Conservation (phyloP, 2,329 filamentous ascomycete genomes). For the Fusarium redolens region DNA sequence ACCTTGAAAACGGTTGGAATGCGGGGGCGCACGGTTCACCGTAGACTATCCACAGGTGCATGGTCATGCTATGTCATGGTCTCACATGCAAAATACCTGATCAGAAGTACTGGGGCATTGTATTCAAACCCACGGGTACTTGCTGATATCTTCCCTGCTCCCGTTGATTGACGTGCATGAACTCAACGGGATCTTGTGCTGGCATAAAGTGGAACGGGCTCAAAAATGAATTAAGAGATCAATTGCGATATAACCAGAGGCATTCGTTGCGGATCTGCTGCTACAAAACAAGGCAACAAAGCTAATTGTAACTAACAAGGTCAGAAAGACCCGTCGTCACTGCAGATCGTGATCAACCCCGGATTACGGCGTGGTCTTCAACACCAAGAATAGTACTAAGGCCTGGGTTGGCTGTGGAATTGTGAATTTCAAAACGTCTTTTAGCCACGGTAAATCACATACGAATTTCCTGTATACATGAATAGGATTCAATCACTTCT, state of each 20-base stretch:
- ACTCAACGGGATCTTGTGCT: background rate
- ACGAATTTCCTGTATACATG: background rate
- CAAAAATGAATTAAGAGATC: background rate
- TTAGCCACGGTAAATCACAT: background rate
- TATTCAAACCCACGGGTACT: background rate
- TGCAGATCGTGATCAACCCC: slow-evolving; percentile 34
- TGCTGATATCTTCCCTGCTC: slow-evolving; percentile 7
- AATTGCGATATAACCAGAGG: background rate
- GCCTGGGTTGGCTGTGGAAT: background rate
- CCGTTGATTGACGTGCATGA: slow-evolving; percentile 2
- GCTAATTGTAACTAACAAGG: slow-evolving; percentile 20
- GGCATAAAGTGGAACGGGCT: background rate
- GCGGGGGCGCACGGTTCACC: slow-evolving; percentile 38
- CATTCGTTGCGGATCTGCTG: slow-evolving; percentile 9
- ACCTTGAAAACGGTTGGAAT: slow-evolving; percentile 34
- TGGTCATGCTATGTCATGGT: background rate
- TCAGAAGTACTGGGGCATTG: background rate
- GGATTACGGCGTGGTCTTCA: slow-evolving; percentile 3
- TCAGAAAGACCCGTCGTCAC: background rate
- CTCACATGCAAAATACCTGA: background rate
- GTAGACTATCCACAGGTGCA: background rate
- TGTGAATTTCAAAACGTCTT: background rate
- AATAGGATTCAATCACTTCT: background rate
- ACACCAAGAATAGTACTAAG: slow-evolving; percentile 3
- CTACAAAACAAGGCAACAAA: slow-evolving; percentile 24